Percentiles rank a stretch among this genome's conserved stretches.
These are phyloP conservation scores for Suillus luteus DNA, from an alignment of 768 basidiomycete species.

Conservation along the genomic window DNA sequence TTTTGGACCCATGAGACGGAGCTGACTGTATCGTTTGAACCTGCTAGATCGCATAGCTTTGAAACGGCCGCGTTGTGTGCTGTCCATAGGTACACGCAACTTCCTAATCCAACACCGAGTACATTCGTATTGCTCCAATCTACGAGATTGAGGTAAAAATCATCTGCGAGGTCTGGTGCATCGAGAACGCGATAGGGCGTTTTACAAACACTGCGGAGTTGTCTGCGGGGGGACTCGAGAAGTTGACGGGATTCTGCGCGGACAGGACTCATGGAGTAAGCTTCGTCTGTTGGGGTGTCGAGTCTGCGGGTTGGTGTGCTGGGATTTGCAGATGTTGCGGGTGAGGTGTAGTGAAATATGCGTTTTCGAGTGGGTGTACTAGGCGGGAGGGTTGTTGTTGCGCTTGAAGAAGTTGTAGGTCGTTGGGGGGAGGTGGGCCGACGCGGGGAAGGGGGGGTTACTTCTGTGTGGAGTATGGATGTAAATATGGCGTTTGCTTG, in stretches of 20 bases:
- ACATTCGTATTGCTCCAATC: slow-evolving; percentile 97
- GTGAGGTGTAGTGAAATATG: slow-evolving; percentile 69
- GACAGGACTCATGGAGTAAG: slow-evolving; percentile 90
- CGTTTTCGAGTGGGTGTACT: slow-evolving; percentile 54
- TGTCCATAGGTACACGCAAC: slow-evolving; percentile 96
- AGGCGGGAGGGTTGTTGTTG: slow-evolving; percentile 44
- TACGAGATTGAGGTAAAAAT: slow-evolving; percentile 97
- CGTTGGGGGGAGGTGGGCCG: slow-evolving; percentile 65
- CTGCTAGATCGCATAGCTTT: slow-evolving; percentile 80
- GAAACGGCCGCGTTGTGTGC: slow-evolving; percentile 92
- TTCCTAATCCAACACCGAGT: slow-evolving; percentile 80
- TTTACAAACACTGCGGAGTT: slow-evolving; percentile 83
- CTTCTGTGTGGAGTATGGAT: slow-evolving; percentile 74
- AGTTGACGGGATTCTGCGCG: slow-evolving; percentile 79
- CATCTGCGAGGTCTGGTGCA: slow-evolving; percentile 95
- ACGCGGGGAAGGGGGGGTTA: slow-evolving; percentile 68
- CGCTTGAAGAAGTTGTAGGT: slow-evolving; percentile 33
- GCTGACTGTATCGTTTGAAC: slow-evolving; percentile 72
- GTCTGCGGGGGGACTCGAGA: slow-evolving; percentile 81
- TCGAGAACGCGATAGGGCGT: slow-evolving; percentile 97
- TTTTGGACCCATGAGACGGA: slow-evolving; percentile 93
- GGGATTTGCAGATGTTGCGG: slow-evolving; percentile 55
- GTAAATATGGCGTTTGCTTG: slow-evolving; percentile 85
- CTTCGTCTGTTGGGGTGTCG: slow-evolving; percentile 84
- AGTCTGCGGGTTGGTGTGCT: slow-evolving; percentile 59